A percentile compares a stretch with the other conserved stretches of the same genome.
phyloP scores from a whole-genome alignment of 805 yeast genomes.

The Spathaspora gorwiae region DNA sequence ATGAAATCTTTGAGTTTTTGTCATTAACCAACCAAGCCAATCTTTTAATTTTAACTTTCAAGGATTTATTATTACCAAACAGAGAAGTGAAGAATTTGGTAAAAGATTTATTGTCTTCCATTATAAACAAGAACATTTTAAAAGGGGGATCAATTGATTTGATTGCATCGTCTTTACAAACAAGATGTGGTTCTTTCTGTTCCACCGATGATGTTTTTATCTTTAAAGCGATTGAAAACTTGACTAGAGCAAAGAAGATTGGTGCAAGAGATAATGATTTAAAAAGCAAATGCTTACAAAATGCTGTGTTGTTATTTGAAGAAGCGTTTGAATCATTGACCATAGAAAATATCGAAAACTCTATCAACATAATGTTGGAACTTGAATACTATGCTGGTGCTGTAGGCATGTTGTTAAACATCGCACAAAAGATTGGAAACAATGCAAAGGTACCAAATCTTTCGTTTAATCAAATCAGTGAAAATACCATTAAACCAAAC shows the following conservation, averaged over 20 bases:
- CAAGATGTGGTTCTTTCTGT: slow-evolving; percentile 91
- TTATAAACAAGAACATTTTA: slow-evolving; percentile 81
- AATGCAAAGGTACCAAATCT: slow-evolving; percentile 6
- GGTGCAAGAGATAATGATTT: slow-evolving; percentile 68
- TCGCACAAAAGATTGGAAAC: slow-evolving; percentile 59
- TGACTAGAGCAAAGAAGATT: slow-evolving; percentile 78
- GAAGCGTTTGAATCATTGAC: slow-evolving; percentile 75
- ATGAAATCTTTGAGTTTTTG: slow-evolving; percentile 66
- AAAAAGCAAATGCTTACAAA: slow-evolving; percentile 59
- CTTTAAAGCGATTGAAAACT: slow-evolving; percentile 88
- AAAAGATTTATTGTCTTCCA: slow-evolving; percentile 81
- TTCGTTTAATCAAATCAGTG: neutral
- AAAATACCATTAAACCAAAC: slow-evolving; percentile 1
- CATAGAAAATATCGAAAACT: slow-evolving; percentile 75
- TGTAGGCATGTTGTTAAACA: slow-evolving; percentile 71
- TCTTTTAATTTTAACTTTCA: slow-evolving; percentile 62
- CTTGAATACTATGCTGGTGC: slow-evolving; percentile 82
- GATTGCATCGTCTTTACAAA: slow-evolving; percentile 82
- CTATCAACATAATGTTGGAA: slow-evolving; percentile 71
- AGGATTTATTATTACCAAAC: slow-evolving; percentile 71
- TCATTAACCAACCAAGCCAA: slow-evolving; percentile 64
- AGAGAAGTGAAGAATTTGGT: slow-evolving; percentile 60
- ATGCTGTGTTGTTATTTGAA: slow-evolving; percentile 73
- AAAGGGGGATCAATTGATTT: slow-evolving; percentile 92
- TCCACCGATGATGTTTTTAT: slow-evolving; percentile 90